A percentile compares a stretch with the other conserved stretches of the same genome.
phyloP scores from a whole-genome alignment of 2,329 filamentous ascomycete genomes.

The Biscogniauxia sp. region DNA sequence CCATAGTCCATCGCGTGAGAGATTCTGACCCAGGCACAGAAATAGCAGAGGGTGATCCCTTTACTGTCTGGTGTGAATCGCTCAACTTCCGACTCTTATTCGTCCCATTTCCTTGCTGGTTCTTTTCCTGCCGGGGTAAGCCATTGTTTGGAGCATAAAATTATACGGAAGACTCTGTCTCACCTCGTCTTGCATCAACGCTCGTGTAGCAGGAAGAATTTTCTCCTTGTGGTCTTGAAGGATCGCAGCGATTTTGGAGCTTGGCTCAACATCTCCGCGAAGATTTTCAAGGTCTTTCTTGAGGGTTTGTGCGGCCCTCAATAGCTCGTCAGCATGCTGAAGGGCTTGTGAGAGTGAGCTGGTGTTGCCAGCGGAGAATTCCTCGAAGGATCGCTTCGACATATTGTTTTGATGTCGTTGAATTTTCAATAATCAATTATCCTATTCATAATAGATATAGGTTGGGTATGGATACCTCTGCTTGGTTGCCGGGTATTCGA shows the following conservation, averaged over 20 bases:
- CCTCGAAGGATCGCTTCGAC: slow-evolving; percentile 37
- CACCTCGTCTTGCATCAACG: slow-evolving; percentile 23
- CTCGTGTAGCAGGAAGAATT: slow-evolving; percentile 20
- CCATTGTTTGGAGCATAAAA: slow-evolving; percentile 5
- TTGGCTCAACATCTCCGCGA: slow-evolving; percentile 9
- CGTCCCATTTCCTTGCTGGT: slow-evolving; percentile 2
- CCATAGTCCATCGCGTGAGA: slow-evolving; percentile 48
- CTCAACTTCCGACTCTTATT: slow-evolving; percentile 27
- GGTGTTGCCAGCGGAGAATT: slow-evolving; percentile 23
- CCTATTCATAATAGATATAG: not conserved
- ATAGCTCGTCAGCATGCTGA: slow-evolving; percentile 38
- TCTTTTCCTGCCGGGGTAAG: slow-evolving; percentile 4
- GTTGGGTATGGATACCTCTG: not conserved
- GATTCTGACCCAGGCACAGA: slow-evolving; percentile 23
- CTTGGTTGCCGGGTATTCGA: not conserved
- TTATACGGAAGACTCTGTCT: not conserved
- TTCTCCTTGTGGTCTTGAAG: slow-evolving; percentile 25
- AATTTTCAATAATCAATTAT: not conserved
- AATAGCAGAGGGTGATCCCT: slow-evolving; percentile 7
- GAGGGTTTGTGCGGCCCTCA: slow-evolving; percentile 37
- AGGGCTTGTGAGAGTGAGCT: slow-evolving; percentile 32
- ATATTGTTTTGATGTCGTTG: slow-evolving; percentile 32
- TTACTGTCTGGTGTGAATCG: slow-evolving; percentile 1
- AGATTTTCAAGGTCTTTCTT: slow-evolving; percentile 30
- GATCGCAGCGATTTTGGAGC: slow-evolving; percentile 15